Base-by-base conservation (phyloP, 192 early-diverging fungal genomes). In the Gigaspora rosea region DNA sequence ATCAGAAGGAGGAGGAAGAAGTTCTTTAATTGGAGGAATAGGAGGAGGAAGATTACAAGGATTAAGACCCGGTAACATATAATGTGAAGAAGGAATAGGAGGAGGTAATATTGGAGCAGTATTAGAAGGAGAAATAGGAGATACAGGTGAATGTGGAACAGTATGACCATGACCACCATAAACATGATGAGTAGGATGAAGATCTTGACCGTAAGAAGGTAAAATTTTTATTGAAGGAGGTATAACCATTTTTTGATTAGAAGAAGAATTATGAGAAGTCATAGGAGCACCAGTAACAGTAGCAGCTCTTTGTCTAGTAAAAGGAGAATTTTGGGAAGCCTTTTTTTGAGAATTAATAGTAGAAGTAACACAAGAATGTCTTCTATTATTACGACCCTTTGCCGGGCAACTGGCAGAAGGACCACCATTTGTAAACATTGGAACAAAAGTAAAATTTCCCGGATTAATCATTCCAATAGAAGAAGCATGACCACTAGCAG, bases 401-500 rank as follows among this genome's bases (percentile, higher is more conserved):
- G 58, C 15, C 3, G 36, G 36, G 47, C 54, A 46, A 58, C 71
- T 32, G 11, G 59, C n/a, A 52, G 74, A 75, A n/a, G 74, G 59
- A 27, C 36, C 47, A 33, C 74, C 61, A 8, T 75, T 64, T 16
- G 74, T 46, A 22, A 75, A 75, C 74, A 75, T 75, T 20, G 74
- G 59, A 35, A 75, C 74, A 50, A 75, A 75, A 16, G 74, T 75
- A n/a, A 58, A 75, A 52, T 50, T 65, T 6, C 74, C 61, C 15
- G 63, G 74, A 32, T 33, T 22, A 1, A 61, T 62, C 56, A 48
- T 71, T 18, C 46, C n/a, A 36, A 65, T 27, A 18, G 74, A 75
- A 13, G 74, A 75, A 18, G 74, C 74, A 22, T 75, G 74, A 33
- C 74, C 74, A 65, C 74, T 75, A 50, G 61, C 74, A 50, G 74